A percentile compares a stretch with the other conserved stretches of the same genome.
phyloP scores from a whole-genome alignment of 2,329 filamentous ascomycete genomes.

The Chrysoporthe puriensis region DNA sequence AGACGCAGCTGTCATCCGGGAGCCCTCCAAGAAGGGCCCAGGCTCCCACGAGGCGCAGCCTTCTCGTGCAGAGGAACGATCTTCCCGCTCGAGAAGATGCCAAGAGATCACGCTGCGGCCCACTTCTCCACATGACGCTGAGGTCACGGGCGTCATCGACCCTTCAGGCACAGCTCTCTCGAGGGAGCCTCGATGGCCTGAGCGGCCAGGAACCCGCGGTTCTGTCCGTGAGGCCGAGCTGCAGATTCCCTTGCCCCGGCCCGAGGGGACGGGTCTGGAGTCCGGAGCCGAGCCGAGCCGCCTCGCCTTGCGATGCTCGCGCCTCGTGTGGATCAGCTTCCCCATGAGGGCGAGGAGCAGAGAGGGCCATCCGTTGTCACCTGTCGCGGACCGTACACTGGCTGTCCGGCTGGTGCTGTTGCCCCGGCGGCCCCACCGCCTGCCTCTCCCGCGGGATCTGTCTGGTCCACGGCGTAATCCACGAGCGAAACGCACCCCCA shows the following conservation, averaged over 20 bases:
- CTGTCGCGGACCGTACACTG: background rate
- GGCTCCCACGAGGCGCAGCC: conserved; percentile 1
- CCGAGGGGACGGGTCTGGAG: background rate
- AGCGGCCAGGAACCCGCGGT: background rate
- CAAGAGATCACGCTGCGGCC: background rate
- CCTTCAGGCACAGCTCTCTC: background rate
- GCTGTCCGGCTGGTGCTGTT: background rate
- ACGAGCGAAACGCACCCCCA: background rate
- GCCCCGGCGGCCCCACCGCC: too few species aligned
- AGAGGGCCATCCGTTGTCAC: background rate
- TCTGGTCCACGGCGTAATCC: background rate
- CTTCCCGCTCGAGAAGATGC: background rate
- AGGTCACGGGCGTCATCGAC: background rate
- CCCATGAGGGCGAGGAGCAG: background rate
- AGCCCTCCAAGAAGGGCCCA: background rate
- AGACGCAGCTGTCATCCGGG: background rate
- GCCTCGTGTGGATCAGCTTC: background rate
- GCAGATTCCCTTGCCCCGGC: background rate
- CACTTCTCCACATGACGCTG: conserved; percentile 4
- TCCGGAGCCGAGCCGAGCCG: background rate
- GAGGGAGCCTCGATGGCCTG: background rate
- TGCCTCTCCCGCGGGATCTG: too few species aligned
- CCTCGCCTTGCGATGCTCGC: background rate
- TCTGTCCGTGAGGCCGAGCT: background rate
- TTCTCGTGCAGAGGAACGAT: too few species aligned